Evolutionary conservation across 108 stramenopile species (phyloP), one percentile per base, ranked within the genome.

Genomic region (Discostella stelligeroides): DNA sequence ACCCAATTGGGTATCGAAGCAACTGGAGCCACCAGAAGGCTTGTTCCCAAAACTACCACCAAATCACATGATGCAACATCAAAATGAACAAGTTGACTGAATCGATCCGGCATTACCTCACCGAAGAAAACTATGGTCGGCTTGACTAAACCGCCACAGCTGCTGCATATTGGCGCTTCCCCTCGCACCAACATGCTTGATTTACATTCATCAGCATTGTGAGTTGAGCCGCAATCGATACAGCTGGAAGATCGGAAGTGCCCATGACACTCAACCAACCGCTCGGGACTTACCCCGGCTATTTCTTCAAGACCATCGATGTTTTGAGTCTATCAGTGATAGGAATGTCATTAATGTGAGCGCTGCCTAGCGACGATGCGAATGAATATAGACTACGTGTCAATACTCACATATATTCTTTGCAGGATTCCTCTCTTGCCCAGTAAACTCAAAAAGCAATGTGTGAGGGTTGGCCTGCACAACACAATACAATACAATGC

Each of bases 61-160:
- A 95, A 68, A 75, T 93, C 90, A 39, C 81, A 68, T 11, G 77
- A 61, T n/a, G 60, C 71, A 48, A 88, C 58, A 73, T 93, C 91
- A n/a, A 55, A 46, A n/a, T 68, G 71, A 43, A 89, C 58, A 45
- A 82, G 67, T 2, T 68, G 29, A 56, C 69, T 49, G 61, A 97
- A 96, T 17, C 87, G 77, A 21, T 25, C 30, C 5, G 97, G 95
- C 62, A 96, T 74, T 12, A 60, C 81, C 65, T 98, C 98, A 0
- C 98, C 98, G 75, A 97, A 98, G 63, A 98, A 98, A 8, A 91
- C 88, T 68, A 98, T 96, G 68, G 96, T 91, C 8, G 96, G 96
- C 76, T 98, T 98, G 5, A 96, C 91, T 8, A 81, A 62, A 6
- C 89, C 84, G 30, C 91, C 89, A 63, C 97, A 98, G 14, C 38